A percentile compares a stretch with the other conserved stretches of the same genome.
phyloP scores from a whole-genome alignment of 1,284 basidiomycete species.

The Meripilus lineatus region DNA sequence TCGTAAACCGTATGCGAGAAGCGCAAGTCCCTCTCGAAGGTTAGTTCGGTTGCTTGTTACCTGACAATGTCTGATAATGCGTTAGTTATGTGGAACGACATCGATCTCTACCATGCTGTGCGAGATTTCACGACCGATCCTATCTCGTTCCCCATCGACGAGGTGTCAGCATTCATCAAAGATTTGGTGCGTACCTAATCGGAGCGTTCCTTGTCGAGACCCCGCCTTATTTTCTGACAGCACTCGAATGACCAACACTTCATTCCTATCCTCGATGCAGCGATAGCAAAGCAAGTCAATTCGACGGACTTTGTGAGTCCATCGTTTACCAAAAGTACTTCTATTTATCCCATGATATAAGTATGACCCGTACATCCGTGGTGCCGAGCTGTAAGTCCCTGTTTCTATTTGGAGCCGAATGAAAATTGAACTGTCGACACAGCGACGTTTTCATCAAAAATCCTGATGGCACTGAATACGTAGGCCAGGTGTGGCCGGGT shows the following conservation, averaged over 20 bases:
- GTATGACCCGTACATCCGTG: conserved; percentile 44
- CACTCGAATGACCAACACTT: conserved; percentile 30
- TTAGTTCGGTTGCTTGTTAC: conserved; percentile 18
- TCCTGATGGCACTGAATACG: conserved; percentile 58
- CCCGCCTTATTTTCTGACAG: conserved; percentile 15
- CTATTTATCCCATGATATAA: conserved; percentile 15
- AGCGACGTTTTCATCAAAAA: conserved; percentile 65
- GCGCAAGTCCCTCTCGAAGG: conserved; percentile 66
- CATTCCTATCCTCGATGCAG: conserved; percentile 36
- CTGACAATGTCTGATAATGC: neutral
- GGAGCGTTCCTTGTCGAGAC: neutral
- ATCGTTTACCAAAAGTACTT: conserved; percentile 12
- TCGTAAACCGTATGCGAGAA: conserved; percentile 54
- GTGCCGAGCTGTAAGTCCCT: conserved; percentile 33
- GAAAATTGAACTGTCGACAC: neutral
- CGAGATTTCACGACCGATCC: conserved; percentile 71
- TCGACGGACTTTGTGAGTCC: conserved; percentile 33
- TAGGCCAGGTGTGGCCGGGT: conserved; percentile 64
- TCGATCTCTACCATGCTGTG: conserved; percentile 63
- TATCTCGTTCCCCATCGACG: conserved; percentile 52
- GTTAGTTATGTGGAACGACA: conserved; percentile 73
- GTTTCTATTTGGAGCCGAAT: too few species aligned
- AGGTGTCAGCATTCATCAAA: conserved; percentile 57
- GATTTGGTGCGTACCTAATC: conserved; percentile 51
- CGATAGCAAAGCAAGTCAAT: conserved; percentile 31